phyloP scores from a whole-genome alignment of 352 stramenopile genomes.

The Pythium vanterpoolii region DNA sequence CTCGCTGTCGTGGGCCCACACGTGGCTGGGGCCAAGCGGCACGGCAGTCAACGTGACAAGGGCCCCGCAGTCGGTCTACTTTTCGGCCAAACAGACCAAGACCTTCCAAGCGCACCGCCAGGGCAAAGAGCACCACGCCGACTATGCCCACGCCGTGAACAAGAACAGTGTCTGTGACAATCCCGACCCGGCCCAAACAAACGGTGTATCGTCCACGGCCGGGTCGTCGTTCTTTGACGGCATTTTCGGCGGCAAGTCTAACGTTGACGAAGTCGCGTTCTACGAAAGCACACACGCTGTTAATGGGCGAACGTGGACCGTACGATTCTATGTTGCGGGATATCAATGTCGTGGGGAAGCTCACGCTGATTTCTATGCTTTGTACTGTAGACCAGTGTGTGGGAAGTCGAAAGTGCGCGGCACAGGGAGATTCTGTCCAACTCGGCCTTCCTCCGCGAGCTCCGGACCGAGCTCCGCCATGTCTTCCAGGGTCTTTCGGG shows the following conservation, averaged over 20 bases:
- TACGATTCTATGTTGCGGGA: slow-evolving; percentile 24
- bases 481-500: slow-evolving; percentile 34
- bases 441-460: slow-evolving; percentile 65
- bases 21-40: slow-evolving; percentile 52
- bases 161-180: slow-evolving; percentile 32
- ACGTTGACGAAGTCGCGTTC: slow-evolving; percentile 66
- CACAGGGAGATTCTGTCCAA: slow-evolving; percentile 78
- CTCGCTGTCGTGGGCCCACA: slow-evolving; percentile 76
- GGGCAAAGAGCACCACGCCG: slow-evolving; percentile 45
- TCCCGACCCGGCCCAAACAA: background rate
- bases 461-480: slow-evolving; percentile 65
- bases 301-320: slow-evolving; percentile 28
- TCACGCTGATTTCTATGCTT: background rate
- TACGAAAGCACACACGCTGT: slow-evolving; percentile 51
- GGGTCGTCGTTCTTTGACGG: slow-evolving; percentile 47
- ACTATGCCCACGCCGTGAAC: slow-evolving; percentile 49
- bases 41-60: slow-evolving; percentile 64
- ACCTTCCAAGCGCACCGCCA: slow-evolving; percentile 44
- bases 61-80: slow-evolving; percentile 70
- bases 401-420: slow-evolving; percentile 69
- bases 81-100: slow-evolving; percentile 51
- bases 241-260: slow-evolving; percentile 48
- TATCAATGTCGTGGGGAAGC: background rate
- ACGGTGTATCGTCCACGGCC: background rate
- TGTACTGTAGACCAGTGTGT: slow-evolving; percentile 59